Percentiles rank a stretch among this genome's conserved stretches.
Conservation (phyloP, 83 land plant species). For the Diphasiastrum complanatum region DNA sequence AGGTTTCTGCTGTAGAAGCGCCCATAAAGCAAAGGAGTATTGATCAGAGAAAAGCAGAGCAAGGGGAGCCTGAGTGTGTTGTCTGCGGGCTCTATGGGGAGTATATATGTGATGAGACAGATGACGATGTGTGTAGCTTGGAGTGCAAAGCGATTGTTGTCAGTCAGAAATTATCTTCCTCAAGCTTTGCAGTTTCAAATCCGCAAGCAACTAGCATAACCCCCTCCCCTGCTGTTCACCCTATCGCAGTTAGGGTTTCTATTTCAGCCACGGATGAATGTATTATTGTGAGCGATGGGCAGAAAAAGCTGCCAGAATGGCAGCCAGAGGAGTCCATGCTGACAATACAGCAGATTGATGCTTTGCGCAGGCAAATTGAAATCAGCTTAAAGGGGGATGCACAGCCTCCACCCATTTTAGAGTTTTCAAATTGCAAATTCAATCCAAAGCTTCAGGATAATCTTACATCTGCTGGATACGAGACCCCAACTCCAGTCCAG, state of each 20-base stretch:
- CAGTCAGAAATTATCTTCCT: neutral
- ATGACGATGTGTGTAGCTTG: conserved; percentile 84
- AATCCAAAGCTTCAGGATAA: conserved; percentile 54
- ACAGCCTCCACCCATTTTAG: conserved; percentile 47
- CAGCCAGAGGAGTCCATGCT: conserved; percentile 22
- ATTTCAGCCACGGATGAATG: conserved; percentile 47
- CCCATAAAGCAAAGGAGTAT: conserved; percentile 52
- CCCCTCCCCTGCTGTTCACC: neutral
- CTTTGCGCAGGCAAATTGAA: conserved; percentile 42
- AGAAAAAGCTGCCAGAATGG: conserved; percentile 30
- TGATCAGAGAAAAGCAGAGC: conserved; percentile 66
- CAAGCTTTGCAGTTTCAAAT: neutral
- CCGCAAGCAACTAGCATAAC: neutral
- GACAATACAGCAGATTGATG: conserved; percentile 32
- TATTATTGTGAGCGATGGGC: conserved; percentile 45
- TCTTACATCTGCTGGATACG: conserved; percentile 62
- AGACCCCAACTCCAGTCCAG: conserved; percentile 72
- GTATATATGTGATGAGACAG: conserved; percentile 83
- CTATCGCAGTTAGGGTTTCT: conserved; percentile 18
- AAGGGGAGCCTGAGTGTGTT: conserved; percentile 74
- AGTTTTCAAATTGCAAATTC: conserved; percentile 54
- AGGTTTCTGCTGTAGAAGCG: conserved; percentile 24
- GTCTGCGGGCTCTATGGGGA: conserved; percentile 86
- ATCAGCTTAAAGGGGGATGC: conserved; percentile 49
- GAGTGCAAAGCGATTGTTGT: conserved; percentile 62